These are phyloP conservation scores for Eucalyptus tenuipes DNA, from an alignment of 345 rosid genomes.

Conservation along the genomic window DNA sequence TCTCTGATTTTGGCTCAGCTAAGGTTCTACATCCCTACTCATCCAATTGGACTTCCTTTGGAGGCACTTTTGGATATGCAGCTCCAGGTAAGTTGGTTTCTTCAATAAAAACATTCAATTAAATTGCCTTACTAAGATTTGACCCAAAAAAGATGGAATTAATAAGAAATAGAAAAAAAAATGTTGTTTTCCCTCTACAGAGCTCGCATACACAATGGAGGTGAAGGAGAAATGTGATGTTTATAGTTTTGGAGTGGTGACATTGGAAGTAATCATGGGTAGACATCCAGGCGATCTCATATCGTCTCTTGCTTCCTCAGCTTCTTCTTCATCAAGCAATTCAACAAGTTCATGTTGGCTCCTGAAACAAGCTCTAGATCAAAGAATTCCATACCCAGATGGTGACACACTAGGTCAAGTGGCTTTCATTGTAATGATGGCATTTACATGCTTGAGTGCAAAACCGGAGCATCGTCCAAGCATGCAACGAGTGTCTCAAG, in stretches of 20 bases:
- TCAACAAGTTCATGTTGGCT: background rate
- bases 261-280: background rate
- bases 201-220: background rate
- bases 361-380: background rate
- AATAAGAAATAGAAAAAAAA: background rate
- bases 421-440: background rate
- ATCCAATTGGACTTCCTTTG: background rate
- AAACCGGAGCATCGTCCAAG: background rate
- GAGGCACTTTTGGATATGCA: background rate
- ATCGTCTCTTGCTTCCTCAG: background rate
- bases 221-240: background rate
- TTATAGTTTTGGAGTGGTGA: background rate
- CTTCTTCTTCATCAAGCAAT: background rate
- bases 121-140: background rate
- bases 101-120: background rate
- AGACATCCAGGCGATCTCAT: background rate
- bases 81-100: background rate
- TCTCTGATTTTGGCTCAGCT: background rate
- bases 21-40: background rate
- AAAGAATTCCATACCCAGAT: background rate
- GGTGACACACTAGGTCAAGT: background rate
- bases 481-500: background rate
- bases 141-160: background rate
- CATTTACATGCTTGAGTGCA: background rate
- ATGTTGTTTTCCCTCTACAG: background rate